Evolutionary conservation across 1,139 yeast genomes (phyloP).

Genomic region (Yamadazyma dushanensis): DNA sequence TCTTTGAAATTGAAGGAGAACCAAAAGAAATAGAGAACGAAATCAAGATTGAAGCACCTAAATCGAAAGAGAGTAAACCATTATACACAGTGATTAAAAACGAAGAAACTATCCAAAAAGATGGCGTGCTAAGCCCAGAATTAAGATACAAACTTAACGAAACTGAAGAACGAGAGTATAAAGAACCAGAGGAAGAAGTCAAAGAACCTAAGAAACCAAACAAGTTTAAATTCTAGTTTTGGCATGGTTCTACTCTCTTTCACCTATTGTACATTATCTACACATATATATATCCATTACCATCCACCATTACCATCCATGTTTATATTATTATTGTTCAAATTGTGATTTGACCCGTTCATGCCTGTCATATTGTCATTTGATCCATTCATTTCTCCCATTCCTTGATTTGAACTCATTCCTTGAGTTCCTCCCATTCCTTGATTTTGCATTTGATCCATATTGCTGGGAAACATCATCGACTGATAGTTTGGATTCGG

Average conservation of each 20-base stretch:
- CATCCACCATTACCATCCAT: no score
- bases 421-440: neutral
- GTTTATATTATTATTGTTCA: no score
- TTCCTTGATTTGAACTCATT: neutral
- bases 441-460: neutral
- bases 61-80: slow-evolving; percentile 12
- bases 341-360: no score
- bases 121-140: slow-evolving; percentile 20
- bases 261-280: no score
- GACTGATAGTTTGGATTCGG: slow-evolving; percentile 4
- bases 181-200: slow-evolving; percentile 4
- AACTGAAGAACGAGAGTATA: slow-evolving; percentile 4
- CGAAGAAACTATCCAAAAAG: slow-evolving; percentile 8
- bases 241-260: no score
- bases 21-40: slow-evolving; percentile 17
- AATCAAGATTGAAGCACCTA: slow-evolving; percentile 7
- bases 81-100: slow-evolving; percentile 35
- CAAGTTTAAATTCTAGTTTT: slow-evolving; percentile 10
- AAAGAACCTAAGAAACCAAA: slow-evolving; percentile 6
- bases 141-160: slow-evolving; percentile 21
- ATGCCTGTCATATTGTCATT: no score
- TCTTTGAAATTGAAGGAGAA: slow-evolving; percentile 16
- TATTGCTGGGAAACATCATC: slow-evolving; percentile 4
- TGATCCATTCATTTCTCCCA: neutral
- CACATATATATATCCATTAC: no score